Evolutionary conservation across 495 filamentous ascomycete species (phyloP), one percentile per base, ranked within the genome.

Genomic region (Chaetomium tenue): DNA sequence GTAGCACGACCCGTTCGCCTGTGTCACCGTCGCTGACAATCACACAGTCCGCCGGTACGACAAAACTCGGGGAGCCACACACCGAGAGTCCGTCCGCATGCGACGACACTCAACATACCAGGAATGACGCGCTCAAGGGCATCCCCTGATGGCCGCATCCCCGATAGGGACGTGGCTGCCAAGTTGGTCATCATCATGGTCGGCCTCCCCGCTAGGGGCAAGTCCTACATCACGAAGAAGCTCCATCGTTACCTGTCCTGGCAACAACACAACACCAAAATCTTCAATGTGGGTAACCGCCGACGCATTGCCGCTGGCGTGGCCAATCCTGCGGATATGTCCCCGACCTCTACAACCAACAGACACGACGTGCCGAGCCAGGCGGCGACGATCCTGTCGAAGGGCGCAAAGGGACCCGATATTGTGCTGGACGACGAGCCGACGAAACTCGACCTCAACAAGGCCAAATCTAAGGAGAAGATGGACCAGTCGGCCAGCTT

Each of bases 101-200:
- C 91, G 22, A 92, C 90, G 13, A 93, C 91, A 20, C 84, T 94
- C 60, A 91, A 92, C 74, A 93, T 94, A 60, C 91, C 91, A 46
- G 89, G 82, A 47, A 84, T 98, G 81, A 98, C 94, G 44, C 89
- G 89, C 71, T 97, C 93, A 46, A 91, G 89, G 72, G 91, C 93
- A 22, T 97, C 94, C 11, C 94, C 94, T 15, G 94, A 98, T 74
- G 94, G 94, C 61, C 85, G 88, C 57, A 98, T 98, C 65, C 87
- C 94, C 63, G 87, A 92, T 67, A 82, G 92, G 63, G 94, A 98
- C 82, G 87, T 98, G 55, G 94, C 92, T 25, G 87, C 93, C 20
- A 98, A 98, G 80, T 81, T 98, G 68, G 92, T 97, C 70, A 94
- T 98, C 71, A 88, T 98, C 70, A 98, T 98, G 94, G 94, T 98